Evolutionary conservation across 345 rosid genomes (phyloP).

Genomic region (Syzygium grande): DNA sequence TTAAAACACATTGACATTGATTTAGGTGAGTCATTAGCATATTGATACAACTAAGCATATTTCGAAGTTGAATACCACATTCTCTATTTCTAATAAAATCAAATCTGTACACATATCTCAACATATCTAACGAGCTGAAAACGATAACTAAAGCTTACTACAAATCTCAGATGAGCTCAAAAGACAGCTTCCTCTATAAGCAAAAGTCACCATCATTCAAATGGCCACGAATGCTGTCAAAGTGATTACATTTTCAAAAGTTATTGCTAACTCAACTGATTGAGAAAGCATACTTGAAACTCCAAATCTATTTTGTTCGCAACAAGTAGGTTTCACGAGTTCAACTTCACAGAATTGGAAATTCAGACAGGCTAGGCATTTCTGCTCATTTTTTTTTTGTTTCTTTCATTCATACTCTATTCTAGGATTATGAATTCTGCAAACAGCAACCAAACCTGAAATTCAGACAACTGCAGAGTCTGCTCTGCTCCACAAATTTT

Average conservation of each 20-base stretch:
- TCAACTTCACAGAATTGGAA: background rate
- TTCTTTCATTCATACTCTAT: background rate
- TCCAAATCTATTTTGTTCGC: background rate
- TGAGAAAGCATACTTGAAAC: background rate
- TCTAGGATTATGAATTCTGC: background rate
- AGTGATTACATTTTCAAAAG: background rate
- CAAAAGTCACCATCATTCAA: background rate
- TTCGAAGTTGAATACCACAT: background rate
- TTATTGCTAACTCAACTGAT: background rate
- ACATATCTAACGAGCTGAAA: background rate
- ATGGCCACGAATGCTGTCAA: background rate
- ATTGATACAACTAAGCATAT: background rate
- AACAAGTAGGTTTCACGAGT: background rate
- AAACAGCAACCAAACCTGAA: background rate
- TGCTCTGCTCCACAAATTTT: background rate
- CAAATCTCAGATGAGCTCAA: background rate
- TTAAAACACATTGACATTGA: no score
- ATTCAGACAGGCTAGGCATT: background rate
- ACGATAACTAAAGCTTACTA: background rate
- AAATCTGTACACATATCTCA: background rate
- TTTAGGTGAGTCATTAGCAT: no score
- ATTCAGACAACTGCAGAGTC: background rate
- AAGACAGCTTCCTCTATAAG: background rate
- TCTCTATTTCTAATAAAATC: background rate
- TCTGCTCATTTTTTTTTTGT: background rate